These are phyloP conservation scores for Lactarius tabidus DNA, from an alignment of 768 basidiomycete species.

Conservation along the genomic window DNA sequence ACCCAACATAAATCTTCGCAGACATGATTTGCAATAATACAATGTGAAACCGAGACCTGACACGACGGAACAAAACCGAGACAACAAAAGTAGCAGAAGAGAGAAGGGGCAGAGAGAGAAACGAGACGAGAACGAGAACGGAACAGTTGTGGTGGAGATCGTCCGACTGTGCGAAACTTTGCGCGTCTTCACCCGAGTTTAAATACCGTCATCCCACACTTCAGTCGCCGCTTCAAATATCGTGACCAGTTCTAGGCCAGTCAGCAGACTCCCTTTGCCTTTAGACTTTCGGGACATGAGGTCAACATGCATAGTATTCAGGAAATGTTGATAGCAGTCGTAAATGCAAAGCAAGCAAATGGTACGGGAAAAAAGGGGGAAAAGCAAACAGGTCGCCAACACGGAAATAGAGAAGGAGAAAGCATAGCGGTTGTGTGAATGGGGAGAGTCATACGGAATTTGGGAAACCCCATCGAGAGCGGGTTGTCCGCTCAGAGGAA, in stretches of 20 bases:
- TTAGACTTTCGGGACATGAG: slow-evolving; percentile 1
- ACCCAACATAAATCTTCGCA: slow-evolving; percentile 92
- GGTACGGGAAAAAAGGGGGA: not conserved
- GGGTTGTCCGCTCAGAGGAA: slow-evolving; percentile 31
- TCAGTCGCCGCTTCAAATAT: slow-evolving; percentile 47
- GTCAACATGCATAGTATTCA: not conserved
- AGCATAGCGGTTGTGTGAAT: not conserved
- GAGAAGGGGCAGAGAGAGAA: slow-evolving; percentile 22
- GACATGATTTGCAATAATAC: slow-evolving; percentile 51
- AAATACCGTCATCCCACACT: slow-evolving; percentile 40
- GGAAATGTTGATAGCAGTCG: not conserved
- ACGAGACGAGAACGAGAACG: slow-evolving; percentile 24
- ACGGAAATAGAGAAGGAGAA: not conserved
- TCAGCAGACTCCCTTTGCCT: slow-evolving; percentile 18
- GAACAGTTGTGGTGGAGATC: slow-evolving; percentile 20
- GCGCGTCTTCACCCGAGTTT: slow-evolving; percentile 28
- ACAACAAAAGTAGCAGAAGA: slow-evolving; percentile 25
- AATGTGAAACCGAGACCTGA: slow-evolving; percentile 23
- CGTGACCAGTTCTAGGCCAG: slow-evolving; percentile 27
- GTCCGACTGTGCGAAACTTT: slow-evolving; percentile 16
- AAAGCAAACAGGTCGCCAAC: not conserved
- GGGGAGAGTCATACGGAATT: not conserved
- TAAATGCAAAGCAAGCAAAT: slow-evolving; percentile 19
- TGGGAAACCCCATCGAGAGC: no score
- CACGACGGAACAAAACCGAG: slow-evolving; percentile 26